A percentile compares a stretch with the other conserved stretches of the same genome.
Conservation (phyloP, 2,329 filamentous ascomycete genomes). For the Ceratocystis ficicola region DNA sequence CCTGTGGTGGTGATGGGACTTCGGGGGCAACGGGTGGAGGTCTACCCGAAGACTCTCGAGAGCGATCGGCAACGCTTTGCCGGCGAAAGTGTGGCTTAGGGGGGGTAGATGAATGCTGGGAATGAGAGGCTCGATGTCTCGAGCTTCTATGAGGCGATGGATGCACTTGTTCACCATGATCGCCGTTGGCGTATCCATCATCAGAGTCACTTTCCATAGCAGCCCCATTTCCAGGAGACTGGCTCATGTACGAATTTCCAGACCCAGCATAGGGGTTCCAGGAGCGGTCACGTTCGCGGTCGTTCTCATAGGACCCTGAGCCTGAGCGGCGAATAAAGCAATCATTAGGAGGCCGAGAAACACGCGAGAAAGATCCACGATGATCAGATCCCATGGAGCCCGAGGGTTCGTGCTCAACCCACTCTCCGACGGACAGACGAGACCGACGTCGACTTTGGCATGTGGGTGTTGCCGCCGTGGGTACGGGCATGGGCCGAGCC, state of each 20-base stretch:
- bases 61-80: constrained; percentile 3
- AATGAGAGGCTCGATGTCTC: constrained; percentile 12
- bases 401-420: not conserved
- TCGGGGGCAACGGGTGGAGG: constrained; percentile 4
- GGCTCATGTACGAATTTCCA: constrained; percentile 14
- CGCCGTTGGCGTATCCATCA: not conserved
- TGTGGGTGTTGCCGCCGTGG: constrained; percentile 8
- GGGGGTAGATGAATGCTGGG: constrained; percentile 11
- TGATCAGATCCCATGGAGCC: constrained; percentile 19
- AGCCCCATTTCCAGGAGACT: constrained; percentile 13
- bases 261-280: constrained; percentile 6
- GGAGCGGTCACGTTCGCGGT: constrained; percentile 7
- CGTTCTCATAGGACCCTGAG: constrained; percentile 14
- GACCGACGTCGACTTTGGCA: constrained; percentile 14
- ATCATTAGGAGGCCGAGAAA: constrained; percentile 6
- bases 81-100: constrained; percentile 10
- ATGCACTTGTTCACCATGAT: constrained; percentile 1
- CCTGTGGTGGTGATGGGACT: not conserved
- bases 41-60: constrained; percentile 11
- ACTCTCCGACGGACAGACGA: constrained; percentile 14
- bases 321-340: constrained; percentile 10
- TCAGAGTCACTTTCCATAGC: constrained; percentile 14
- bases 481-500: not conserved
- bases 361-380: constrained; percentile 16
- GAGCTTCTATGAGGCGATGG: constrained; percentile 1